Base-by-base conservation (phyloP, 2,329 filamentous ascomycete genomes). In the Hymenoscyphus occultus region DNA sequence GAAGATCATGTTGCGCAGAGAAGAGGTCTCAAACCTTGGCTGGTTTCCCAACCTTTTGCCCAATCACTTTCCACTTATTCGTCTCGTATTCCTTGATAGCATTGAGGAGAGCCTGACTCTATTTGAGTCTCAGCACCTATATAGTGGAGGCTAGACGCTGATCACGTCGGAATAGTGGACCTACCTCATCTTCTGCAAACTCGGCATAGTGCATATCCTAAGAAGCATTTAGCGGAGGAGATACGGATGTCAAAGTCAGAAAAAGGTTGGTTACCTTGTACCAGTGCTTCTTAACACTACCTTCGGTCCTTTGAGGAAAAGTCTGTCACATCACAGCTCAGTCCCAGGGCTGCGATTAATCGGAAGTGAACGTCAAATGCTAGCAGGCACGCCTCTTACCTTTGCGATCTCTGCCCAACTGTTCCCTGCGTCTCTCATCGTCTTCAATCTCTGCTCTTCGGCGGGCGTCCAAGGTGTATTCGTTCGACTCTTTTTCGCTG, bases 131-230 rank as follows among this genome's bases (percentile, higher is more conserved):
- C 68, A 73, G 73, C 66, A 67, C 58, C 61, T 64, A 54, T 54
- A 28, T 10, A 54, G 12, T 22, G 48, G 48, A 54, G 48, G 48
- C 19, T 54, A 54, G 63, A 64, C 51, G 60, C 39, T 56, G 59
- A n/a, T 57, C 32, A 61, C 62, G 58, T 45, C 48, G 32, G 31
- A 45, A 56, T 31, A 58, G 56, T 45, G 57, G 66, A 69, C 71
- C 77, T 84, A 96, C 92, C 87, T 97, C 95, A 75, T 98, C 93
- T 81, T 97, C 94, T 60, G 92, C 93, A 77, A 99, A 98, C 76
- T 98, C 95, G 70, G 95, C 95, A 77, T 98, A 98, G 77, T 99
- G 95, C 95, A 99, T 99, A 74, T 99, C 95, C 91, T 95, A 74
- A 67, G 65, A 56, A 39, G 22, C 61, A 39, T 64, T 70, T 64